A percentile compares a stretch with the other conserved stretches of the same genome.
Evolutionary conservation across 2,329 filamentous ascomycete genomes (phyloP).

Genomic region (Cryphonectria japonica): DNA sequence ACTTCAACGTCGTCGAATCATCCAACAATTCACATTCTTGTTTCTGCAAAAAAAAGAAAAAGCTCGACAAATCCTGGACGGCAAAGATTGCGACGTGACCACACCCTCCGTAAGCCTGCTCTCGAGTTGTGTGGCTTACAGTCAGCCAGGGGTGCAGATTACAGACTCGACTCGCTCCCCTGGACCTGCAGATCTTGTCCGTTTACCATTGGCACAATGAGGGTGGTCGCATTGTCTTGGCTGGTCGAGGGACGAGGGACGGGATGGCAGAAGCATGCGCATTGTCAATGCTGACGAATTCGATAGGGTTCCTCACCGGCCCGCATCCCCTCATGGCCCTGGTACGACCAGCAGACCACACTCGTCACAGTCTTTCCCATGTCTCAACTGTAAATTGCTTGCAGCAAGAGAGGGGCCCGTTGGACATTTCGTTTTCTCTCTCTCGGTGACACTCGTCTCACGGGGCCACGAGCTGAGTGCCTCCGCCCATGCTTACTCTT

Average conservation of each 20-base stretch:
- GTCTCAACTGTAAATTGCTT: conserved; percentile 29
- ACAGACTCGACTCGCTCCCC: conserved; percentile 11
- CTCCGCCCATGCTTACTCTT: conserved; percentile 24
- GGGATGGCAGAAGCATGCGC: neutral
- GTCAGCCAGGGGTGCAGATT: conserved; percentile 5
- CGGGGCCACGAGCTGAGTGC: conserved; percentile 20
- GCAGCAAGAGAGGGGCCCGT: conserved; percentile 14
- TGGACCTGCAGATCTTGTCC: conserved; percentile 18
- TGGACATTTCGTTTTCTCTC: conserved; percentile 11
- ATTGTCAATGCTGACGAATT: conserved; percentile 2
- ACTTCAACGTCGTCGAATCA: conserved; percentile 21
- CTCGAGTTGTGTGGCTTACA: conserved; percentile 2
- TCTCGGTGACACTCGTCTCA: conserved; percentile 23
- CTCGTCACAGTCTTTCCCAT: neutral
- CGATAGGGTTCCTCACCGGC: conserved; percentile 19
- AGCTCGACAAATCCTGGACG: conserved; percentile 3
- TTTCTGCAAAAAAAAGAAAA: neutral
- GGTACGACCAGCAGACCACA: neutral
- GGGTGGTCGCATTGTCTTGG: neutral
- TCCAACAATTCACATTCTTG: neutral
- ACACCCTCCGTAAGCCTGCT: neutral
- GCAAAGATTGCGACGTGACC: conserved; percentile 18
- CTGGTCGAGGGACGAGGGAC: neutral
- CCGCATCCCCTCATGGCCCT: conserved; percentile 7
- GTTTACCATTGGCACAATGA: conserved; percentile 4